Evolutionary conservation across 2,329 filamentous ascomycete species (phyloP), one percentile per base, ranked within the genome.

Genomic region (Alternaria infectoria): DNA sequence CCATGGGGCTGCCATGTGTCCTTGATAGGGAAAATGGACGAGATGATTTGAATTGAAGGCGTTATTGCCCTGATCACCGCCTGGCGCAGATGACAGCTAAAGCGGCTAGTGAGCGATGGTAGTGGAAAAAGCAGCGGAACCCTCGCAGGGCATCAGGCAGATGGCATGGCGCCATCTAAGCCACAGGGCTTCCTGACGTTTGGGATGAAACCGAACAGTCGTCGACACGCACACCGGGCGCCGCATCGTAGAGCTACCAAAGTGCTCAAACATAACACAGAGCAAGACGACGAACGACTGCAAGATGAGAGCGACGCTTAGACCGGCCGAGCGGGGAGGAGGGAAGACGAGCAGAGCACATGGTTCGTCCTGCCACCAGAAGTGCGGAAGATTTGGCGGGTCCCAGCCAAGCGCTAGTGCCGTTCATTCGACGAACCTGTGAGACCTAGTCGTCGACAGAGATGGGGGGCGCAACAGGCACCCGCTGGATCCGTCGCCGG

Each of bases 381-480:
- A 45, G 30, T 57, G 58, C 45, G 59, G 52, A 57, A 61, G 45
- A 58, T 58, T 58, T 47, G 59, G 59, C 56, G 59, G 59, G 45
- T 45, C 45, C 49, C 49, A 52, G 49, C 49, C 49, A 52, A 52
- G 54, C 59, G 59, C 59, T 61, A 61, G 45, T 43, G 44, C 55
- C 55, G 25, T 57, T 49, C 44, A 57, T 50, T 43, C 55, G 55
- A 57, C 44, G 43, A 57, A 46, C 19, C 55, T 40, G 55, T 57
- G 54, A 47, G n/a, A 57, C 55, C 44, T 49, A 28, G 44, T 40
- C 49, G 49, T 36, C 32, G 32, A 36, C 32, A 40, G 49, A 23
- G 19, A 52, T 13, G 49, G 49, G 49, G 49, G 49, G 47, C 49
- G 49, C 49, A 36, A 36, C 12, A 23, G 28, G 30, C 49, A 15